Conservation (phyloP, 1,284 basidiomycete genomes). For the Apiotrichum laibachii region DNA sequence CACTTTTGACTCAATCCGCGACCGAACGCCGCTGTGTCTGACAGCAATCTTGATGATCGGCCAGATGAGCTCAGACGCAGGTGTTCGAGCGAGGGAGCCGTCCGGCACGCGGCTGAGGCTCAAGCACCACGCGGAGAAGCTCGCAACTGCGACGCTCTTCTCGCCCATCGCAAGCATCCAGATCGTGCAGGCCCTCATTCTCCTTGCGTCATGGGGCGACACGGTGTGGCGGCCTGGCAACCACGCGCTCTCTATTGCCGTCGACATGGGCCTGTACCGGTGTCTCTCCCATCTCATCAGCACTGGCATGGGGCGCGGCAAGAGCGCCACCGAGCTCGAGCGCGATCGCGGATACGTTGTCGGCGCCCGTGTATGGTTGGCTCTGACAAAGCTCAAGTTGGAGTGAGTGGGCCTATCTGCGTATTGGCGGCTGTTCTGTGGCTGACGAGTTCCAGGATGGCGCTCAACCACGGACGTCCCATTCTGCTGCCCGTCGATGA, state of each 20-base stretch:
- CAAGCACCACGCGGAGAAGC: conserved; percentile 6
- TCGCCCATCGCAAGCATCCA: conserved; percentile 51
- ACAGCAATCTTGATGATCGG: neutral
- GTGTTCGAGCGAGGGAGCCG: neutral
- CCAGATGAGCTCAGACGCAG: neutral
- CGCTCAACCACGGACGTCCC: conserved; percentile 59
- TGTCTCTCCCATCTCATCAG: conserved; percentile 58
- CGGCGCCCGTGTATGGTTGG: conserved; percentile 70
- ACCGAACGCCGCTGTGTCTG: conserved; percentile 73
- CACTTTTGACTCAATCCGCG: conserved; percentile 70
- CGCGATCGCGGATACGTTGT: conserved; percentile 70
- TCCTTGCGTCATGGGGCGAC: conserved; percentile 8
- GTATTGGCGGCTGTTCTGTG: too few relatives aligned
- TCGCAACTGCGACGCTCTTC: conserved; percentile 9
- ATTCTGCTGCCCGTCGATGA: conserved; percentile 81
- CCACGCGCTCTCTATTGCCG: conserved; percentile 83
- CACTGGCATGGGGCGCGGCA: conserved; percentile 59
- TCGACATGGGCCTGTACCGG: conserved; percentile 59
- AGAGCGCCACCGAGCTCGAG: conserved; percentile 43
- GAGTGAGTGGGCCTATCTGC: neutral
- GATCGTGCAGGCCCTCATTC: conserved; percentile 71
- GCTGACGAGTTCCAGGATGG: neutral
- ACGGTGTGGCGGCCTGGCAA: conserved; percentile 35
- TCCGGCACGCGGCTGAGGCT: neutral
- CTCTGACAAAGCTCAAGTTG: conserved; percentile 39